phyloP scores from a whole-genome alignment of 768 basidiomycete genomes.

The Coprinellus micaceus region DNA sequence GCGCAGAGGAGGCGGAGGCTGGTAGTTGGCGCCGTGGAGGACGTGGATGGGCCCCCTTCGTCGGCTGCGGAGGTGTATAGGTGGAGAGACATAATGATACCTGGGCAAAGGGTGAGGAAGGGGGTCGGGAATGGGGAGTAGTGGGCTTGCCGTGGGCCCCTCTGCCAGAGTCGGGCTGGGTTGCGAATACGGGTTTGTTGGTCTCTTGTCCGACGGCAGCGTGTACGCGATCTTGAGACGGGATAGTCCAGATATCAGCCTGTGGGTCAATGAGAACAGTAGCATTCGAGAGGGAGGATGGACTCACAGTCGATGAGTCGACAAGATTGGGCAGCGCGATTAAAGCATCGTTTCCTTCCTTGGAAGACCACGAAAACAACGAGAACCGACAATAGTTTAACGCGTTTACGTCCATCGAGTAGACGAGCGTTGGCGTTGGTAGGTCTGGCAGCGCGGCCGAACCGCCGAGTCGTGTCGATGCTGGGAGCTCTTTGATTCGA shows the following conservation, averaged over 20 bases:
- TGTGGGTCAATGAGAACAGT: slow-evolving; percentile 26
- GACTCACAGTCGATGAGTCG: slow-evolving; percentile 74
- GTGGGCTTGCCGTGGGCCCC: slow-evolving; percentile 50
- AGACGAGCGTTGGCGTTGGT: slow-evolving; percentile 48
- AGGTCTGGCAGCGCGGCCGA: slow-evolving; percentile 53
- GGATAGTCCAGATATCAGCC: slow-evolving; percentile 88
- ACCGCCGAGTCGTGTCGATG: slow-evolving; percentile 46
- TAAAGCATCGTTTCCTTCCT: slow-evolving; percentile 30
- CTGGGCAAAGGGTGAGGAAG: slow-evolving; percentile 31
- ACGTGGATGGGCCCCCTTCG: neutral
- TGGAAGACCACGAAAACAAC: slow-evolving; percentile 37
- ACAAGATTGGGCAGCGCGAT: slow-evolving; percentile 85
- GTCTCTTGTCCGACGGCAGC: slow-evolving; percentile 74
- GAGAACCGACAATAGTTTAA: slow-evolving; percentile 93
- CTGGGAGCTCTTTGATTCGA: slow-evolving; percentile 41
- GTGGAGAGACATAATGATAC: slow-evolving; percentile 88
- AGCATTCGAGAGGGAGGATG: neutral
- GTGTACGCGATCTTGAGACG: slow-evolving; percentile 65
- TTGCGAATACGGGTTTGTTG: slow-evolving; percentile 31
- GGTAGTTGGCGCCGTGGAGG: slow-evolving; percentile 24
- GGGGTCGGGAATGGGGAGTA: neutral
- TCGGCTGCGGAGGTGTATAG: slow-evolving; percentile 38
- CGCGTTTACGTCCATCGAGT: slow-evolving; percentile 86
- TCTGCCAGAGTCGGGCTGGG: slow-evolving; percentile 44
- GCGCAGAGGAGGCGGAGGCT: slow-evolving; percentile 63